phyloP scores from a whole-genome alignment of 345 rosid species.

The Eutrema heterophyllum region DNA sequence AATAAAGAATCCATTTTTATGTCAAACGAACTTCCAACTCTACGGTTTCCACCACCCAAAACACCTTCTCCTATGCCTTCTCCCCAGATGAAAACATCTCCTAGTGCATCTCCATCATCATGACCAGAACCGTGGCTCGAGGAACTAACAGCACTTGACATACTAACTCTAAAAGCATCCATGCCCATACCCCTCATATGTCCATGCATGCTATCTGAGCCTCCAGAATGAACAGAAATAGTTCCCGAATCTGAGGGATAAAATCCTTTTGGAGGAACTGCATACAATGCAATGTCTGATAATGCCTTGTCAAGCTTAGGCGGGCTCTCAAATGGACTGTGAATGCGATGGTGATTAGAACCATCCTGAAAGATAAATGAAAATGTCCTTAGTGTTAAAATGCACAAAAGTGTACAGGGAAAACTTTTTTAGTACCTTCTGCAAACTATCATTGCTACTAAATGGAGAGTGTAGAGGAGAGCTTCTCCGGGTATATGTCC shows the following conservation, averaged over 20 bases:
- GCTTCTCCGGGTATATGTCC: constrained; percentile 84
- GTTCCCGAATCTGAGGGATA: constrained; percentile 82
- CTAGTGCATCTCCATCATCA: constrained; percentile 46
- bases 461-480: constrained; percentile 73
- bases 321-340: constrained; percentile 94
- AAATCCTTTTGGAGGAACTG: constrained; percentile 82
- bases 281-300: constrained; percentile 70
- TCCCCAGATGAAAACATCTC: constrained; percentile 57
- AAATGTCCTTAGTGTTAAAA: background rate
- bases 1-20: constrained; percentile 37
- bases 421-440: constrained; percentile 49
- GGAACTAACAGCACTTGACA: constrained; percentile 76
- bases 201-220: constrained; percentile 86
- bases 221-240: constrained; percentile 89
- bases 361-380: constrained; percentile 50
- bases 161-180: constrained; percentile 94
- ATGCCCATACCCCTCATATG: constrained; percentile 63
- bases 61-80: constrained; percentile 42
- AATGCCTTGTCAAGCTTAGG: constrained; percentile 87
- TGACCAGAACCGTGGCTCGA: constrained; percentile 47
- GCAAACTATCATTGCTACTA: constrained; percentile 83
- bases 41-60: constrained; percentile 34
- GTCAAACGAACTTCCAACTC: constrained; percentile 29
- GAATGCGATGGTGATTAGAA: constrained; percentile 66
- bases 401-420: background rate